Base-by-base conservation (phyloP, 352 stramenopile species). In the Phytophthora brassicae region DNA sequence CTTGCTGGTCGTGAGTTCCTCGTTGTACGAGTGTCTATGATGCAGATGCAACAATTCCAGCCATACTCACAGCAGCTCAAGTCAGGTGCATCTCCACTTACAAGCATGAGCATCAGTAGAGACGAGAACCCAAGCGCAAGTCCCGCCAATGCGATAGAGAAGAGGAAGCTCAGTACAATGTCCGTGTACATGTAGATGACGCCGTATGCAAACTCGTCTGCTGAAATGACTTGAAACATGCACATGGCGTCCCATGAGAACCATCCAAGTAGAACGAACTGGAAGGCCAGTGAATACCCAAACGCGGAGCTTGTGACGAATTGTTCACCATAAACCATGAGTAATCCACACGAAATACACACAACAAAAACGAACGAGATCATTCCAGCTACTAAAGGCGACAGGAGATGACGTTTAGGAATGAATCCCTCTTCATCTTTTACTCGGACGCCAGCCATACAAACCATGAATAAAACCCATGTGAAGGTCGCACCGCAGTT, bases 151-250 rank as follows among this genome's bases (percentile, higher is more conserved):
- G 64, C 63, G 13, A 70, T 36, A 12, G 60, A 64, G 42, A 76
- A 65, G 9, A 72, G 52, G 50, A 73, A 36, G 39, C 69, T 65
- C 31, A 80, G 46, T 22, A 83, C 67, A 47, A 80, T 74, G 57
- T 83, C 74, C 0, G 71, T 83, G 59, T 80, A 83, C 24, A 83
- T 77, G 56, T 80, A 80, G 53, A 83, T 77, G 19, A 77, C 73
- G 35, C 74, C 71, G 50, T 75, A 59, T 41, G 75, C 72, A 54
- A 69, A 78, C 51, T 83, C 74, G 56, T 81, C 69, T 1, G 67
- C 71, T 4, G 71, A 70, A 46, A 84, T 60, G 17, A 78, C 67
- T 26, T 68, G 52, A 36, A 79, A 77, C 68, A 84, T 81, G 47
- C 35, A 69, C 17, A 58, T 56, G 9, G 72, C 71, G 16, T 80